Evolutionary conservation across 371 early-diverging fungal genomes (phyloP).

Genomic region (Mucor velutinosus): DNA sequence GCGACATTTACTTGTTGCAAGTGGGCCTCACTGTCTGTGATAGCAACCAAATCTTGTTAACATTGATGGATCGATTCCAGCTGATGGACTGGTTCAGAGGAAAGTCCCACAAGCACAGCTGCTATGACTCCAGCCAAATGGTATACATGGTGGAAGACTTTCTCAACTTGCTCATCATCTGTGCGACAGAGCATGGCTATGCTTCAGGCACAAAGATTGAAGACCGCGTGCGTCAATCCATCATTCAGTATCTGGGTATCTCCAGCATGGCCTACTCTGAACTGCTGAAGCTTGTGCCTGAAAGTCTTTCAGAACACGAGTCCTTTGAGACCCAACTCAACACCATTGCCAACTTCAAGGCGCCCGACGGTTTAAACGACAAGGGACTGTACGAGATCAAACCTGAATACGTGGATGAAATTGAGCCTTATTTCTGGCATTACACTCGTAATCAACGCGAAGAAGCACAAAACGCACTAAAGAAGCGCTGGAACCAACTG

Average conservation of each 20-base stretch:
- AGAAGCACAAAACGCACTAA: conserved; percentile 77
- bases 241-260: conserved; percentile 82
- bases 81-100: conserved; percentile 86
- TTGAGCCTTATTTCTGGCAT: conserved; percentile 93
- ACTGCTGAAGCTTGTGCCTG: conserved; percentile 80
- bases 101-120: conserved; percentile 35
- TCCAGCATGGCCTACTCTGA: conserved; percentile 83
- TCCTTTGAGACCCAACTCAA: conserved; percentile 78
- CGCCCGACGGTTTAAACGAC: conserved; percentile 82
- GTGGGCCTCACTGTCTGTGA: conserved; percentile 68
- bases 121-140: conserved; percentile 70
- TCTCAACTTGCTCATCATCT: conserved; percentile 78
- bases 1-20: conserved; percentile 84
- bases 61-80: conserved; percentile 81
- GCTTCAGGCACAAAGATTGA: conserved; percentile 67
- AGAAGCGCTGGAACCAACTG: conserved; percentile 30
- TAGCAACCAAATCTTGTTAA: conserved; percentile 72
- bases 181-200: conserved; percentile 81
- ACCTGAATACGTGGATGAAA: conserved; percentile 78
- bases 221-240: conserved; percentile 80
- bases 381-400: conserved; percentile 88
- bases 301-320: conserved; percentile 73
- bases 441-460: conserved; percentile 90
- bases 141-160: conserved; percentile 85
- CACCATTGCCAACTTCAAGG: conserved; percentile 77